Base-by-base conservation (phyloP, 2,329 filamentous ascomycete genomes). In the Ciborinia camelliae region DNA sequence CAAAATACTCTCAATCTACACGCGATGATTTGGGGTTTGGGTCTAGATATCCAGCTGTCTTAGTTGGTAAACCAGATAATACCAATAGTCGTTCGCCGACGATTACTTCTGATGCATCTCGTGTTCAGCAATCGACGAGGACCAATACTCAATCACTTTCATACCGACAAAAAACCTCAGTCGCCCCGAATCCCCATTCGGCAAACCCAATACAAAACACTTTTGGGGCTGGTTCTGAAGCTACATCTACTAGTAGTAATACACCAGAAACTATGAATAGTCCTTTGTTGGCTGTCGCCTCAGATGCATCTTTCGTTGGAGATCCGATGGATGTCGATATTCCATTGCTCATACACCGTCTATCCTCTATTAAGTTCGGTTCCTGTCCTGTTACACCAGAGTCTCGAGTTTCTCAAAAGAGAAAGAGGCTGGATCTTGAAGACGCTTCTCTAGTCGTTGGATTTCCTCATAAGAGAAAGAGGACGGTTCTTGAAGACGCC, bases 131-230 rank as follows among this genome's bases (percentile, higher is more conserved):
- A 3, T 32, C 26, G 39, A 12, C 10, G 0, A 32, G 26, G 2
- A 23, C 3, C 37, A 20, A 5, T 18, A 5, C 54, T 10, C 39
- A 23, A 32, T 9, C 26, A 43, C 18, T 43, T 20, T 20, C 15
- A 20, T 23, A 37, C 1, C 4, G 30, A 1, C 1, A 7, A 3
- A 1, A n/a, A 53, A 37, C 2, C 6, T 15, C 20, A n/a, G 0
- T n/a, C 8, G 12, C 14, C 1, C 7, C 47, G 0, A 50, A n/a
- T n/a, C n/a, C n/a, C n/a, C n/a, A n/a, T n/a, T n/a, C n/a, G n/a
- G n/a, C n/a, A n/a, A n/a, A n/a, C n/a, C n/a, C n/a, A n/a, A n/a
- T n/a, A n/a, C n/a, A n/a, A n/a, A n/a, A n/a, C n/a, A n/a, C n/a
- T n/a, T n/a, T n/a, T 43, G 39, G 4, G 3, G 4, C 39, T 43